Conservation (phyloP, 2,329 filamentous ascomycete species). For the Chrysoporthe cubensis region DNA sequence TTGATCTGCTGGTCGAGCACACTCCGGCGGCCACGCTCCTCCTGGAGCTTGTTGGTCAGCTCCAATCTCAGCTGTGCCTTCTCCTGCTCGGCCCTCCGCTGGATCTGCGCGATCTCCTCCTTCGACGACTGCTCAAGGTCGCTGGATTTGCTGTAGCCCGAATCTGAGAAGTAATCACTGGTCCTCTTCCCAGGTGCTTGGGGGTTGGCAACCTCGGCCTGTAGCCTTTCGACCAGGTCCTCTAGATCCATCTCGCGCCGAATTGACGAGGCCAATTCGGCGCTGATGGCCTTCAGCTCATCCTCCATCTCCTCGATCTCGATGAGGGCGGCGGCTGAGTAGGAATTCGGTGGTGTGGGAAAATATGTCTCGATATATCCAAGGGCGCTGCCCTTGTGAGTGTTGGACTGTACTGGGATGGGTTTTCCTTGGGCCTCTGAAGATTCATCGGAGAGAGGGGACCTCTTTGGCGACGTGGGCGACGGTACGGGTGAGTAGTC, state of each 20-base stretch:
- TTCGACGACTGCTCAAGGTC: constrained; percentile 64
- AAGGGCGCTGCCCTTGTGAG: constrained; percentile 47
- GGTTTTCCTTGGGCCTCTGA: constrained; percentile 43
- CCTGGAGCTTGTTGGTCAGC: constrained; percentile 82
- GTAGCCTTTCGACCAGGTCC: constrained; percentile 86
- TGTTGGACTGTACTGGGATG: constrained; percentile 47
- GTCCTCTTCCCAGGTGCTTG: constrained; percentile 70
- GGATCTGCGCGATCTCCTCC: constrained; percentile 80
- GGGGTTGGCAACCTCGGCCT: constrained; percentile 71
- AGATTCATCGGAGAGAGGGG: constrained; percentile 47
- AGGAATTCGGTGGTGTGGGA: constrained; percentile 50
- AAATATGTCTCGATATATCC: constrained; percentile 57
- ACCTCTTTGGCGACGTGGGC: constrained; percentile 50
- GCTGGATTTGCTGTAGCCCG: constrained; percentile 81
- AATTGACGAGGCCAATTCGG: constrained; percentile 90
- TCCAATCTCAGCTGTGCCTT: constrained; percentile 85
- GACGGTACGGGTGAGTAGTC: constrained; percentile 54
- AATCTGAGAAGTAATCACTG: constrained; percentile 98
- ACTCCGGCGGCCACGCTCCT: constrained; percentile 77
- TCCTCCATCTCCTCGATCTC: constrained; percentile 89
- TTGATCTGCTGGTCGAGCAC: constrained; percentile 84
- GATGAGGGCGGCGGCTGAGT: constrained; percentile 41
- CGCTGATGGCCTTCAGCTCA: constrained; percentile 90
- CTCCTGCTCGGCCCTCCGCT: constrained; percentile 86
- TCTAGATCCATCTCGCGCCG: constrained; percentile 95